Evolutionary conservation across 2,329 filamentous ascomycete species (phyloP).

Genomic region (Diaporthe ilicicola): DNA sequence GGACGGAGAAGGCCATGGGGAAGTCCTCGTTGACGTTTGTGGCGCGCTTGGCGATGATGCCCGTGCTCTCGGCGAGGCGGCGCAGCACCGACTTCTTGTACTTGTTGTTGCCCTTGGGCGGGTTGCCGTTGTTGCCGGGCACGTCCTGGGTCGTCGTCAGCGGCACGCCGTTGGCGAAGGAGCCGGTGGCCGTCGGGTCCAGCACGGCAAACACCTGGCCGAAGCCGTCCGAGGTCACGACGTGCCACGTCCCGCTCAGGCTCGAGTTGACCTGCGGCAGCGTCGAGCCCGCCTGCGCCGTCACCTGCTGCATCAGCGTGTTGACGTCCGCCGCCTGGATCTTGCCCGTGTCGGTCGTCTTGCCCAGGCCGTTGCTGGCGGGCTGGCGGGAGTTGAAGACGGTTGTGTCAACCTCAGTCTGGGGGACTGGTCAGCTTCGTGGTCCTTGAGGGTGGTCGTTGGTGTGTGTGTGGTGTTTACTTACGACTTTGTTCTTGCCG

Average conservation of each 20-base stretch:
- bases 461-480: not conserved
- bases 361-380: conserved; percentile 34
- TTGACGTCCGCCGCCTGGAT: conserved; percentile 28
- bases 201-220: conserved; percentile 35
- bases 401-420: conserved; percentile 33
- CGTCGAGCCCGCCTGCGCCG: conserved; percentile 33
- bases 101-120: not conserved
- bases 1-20: conserved; percentile 43
- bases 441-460: not conserved
- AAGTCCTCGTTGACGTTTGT: conserved; percentile 36
- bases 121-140: conserved; percentile 16
- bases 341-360: conserved; percentile 36
- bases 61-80: conserved; percentile 29
- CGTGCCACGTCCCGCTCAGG: conserved; percentile 36
- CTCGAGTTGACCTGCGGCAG: conserved; percentile 36
- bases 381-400: conserved; percentile 32
- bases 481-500: conserved; percentile 45
- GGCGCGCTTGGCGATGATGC: conserved; percentile 35
- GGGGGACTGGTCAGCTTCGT: not conserved
- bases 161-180: conserved; percentile 34
- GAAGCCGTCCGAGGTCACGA: conserved; percentile 37
- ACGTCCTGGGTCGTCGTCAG: conserved; percentile 33
- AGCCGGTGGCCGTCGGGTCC: conserved; percentile 35
- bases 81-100: conserved; percentile 31
- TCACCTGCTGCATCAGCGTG: conserved; percentile 27